Evolutionary conservation across 2,329 filamentous ascomycete genomes (phyloP), one percentile per base, ranked within the genome.

Genomic region (Bipolaris gigantea): DNA sequence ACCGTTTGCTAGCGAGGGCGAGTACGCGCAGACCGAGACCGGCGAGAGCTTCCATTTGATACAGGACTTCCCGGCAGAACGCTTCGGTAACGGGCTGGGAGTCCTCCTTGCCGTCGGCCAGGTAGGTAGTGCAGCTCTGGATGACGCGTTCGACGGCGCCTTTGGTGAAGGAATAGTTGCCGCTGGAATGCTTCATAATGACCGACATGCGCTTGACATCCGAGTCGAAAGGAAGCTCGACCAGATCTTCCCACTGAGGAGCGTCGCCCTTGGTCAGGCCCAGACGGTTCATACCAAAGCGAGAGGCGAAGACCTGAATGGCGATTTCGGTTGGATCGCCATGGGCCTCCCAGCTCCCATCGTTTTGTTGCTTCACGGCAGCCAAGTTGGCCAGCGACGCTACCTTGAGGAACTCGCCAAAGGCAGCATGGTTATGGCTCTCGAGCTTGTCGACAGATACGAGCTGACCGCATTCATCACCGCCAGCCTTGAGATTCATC

Each of bases 141-240:
- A 71, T 63, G 25, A 90, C 81, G 25, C 86, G 80, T 67, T 90
- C 87, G 5, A 89, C 86, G 2, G 88, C 88, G 43, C 85, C 85
- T 66, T 87, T 87, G 53, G 84, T 85, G 62, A 85, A 85, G 42
- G 84, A 75, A 13, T 65, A 58, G 56, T 62, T 55, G 5, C 64
- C 62, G 18, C 40, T 57, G 2, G 53, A 42, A 15, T 80, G 71
- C 39, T 79, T 66, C 69, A 87, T 88, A 48, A 89, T 85, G 34
- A 89, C 86, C 0, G 86, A 88, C 88, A 90, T 90, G 64, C 86
- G 88, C 77, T 90, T 91, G 59, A 90, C 82, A 53, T 84, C 84
- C 0, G 87, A 89, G 66, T 90, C 88, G 59, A 90, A 91, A 0
- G 87, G 88, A 54, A 88, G 89, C 63, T 90, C 88, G 1, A 85